These are phyloP conservation scores for Ophiosphaerella herpotricha DNA, from an alignment of 2,329 filamentous ascomycete genomes.

Conservation along the genomic window DNA sequence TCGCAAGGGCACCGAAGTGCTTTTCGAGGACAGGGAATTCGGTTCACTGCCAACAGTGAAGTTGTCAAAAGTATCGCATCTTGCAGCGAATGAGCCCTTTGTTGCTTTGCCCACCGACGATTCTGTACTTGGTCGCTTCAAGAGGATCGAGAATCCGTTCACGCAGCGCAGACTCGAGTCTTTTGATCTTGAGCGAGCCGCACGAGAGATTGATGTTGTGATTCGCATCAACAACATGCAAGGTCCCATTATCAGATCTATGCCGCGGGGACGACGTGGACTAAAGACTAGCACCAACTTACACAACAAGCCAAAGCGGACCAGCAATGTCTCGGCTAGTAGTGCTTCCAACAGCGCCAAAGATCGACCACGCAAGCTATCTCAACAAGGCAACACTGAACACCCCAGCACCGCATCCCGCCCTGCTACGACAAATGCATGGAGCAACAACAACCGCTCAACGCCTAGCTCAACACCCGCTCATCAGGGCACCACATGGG, in stretches of 20 bases:
- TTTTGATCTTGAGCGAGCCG: conserved; percentile 30
- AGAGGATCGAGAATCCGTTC: conserved; percentile 35
- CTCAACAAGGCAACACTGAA: conserved; percentile 34
- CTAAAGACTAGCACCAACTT: conserved; percentile 16
- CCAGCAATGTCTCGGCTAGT: conserved; percentile 19
- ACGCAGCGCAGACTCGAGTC: conserved; percentile 32
- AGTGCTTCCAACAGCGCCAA: conserved; percentile 24
- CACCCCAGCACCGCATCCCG: conserved; percentile 29
- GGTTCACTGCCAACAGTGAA: conserved; percentile 51
- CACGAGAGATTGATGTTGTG: conserved; percentile 33
- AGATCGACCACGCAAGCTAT: conserved; percentile 36
- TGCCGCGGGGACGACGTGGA: conserved; percentile 33
- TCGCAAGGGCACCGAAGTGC: conserved; percentile 48
- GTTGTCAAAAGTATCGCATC: conserved; percentile 37
- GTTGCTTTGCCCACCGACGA: conserved; percentile 30
- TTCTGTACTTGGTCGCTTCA: conserved; percentile 21
- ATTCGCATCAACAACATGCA: conserved; percentile 33
- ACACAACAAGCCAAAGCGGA: conserved; percentile 36
- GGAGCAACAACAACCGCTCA: conserved; percentile 31
- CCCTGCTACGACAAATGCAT: conserved; percentile 30
- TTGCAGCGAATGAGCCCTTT: conserved; percentile 38
- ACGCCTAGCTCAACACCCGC: conserved; percentile 24
- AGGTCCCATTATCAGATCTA: conserved; percentile 32
- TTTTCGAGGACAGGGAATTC: conserved; percentile 54
- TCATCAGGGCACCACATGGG: conserved; percentile 26